Evolutionary conservation across 441 rosid species (phyloP).

Genomic region (Aquilaria agallochum): DNA sequence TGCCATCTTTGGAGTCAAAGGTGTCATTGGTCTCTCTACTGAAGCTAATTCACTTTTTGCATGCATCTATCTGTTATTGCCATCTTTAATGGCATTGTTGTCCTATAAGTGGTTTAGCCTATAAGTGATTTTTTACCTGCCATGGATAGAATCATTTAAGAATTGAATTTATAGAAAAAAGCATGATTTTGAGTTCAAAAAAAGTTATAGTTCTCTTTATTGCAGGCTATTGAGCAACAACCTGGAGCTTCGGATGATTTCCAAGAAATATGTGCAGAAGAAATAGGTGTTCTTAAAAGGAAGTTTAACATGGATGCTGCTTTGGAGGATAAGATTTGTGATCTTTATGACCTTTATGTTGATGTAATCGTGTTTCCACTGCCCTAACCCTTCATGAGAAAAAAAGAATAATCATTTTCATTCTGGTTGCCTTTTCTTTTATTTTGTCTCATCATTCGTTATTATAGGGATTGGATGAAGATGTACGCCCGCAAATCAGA

Average conservation of each 20-base stretch:
- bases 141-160: not conserved
- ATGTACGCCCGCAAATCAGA: conserved; percentile 80
- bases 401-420: not conserved
- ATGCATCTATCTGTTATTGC: too few relatives aligned
- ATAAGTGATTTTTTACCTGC: not conserved
- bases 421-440: conserved; percentile 8
- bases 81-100: too few relatives aligned
- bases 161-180: conserved; percentile 8
- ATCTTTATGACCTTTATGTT: conserved; percentile 90
- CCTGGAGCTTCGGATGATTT: conserved; percentile 66
- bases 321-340: conserved; percentile 90
- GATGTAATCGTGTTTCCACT: conserved; percentile 51
- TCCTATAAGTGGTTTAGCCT: too few relatives aligned
- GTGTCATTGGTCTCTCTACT: conserved; percentile 24
- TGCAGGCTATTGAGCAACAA: conserved; percentile 53
- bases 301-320: conserved; percentile 67
- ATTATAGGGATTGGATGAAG: conserved; percentile 88
- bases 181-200: conserved; percentile 5
- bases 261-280: conserved; percentile 49
- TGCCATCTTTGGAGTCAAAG: conserved; percentile 59
- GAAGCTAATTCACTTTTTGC: too few relatives aligned
- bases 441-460: conserved; percentile 16
- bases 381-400: not conserved
- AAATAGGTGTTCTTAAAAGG: conserved; percentile 40
- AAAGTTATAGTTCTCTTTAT: conserved; percentile 8